Percentiles rank a stretch among this genome's conserved stretches.
Conservation (phyloP, 2,329 filamentous ascomycete genomes). For the Colletotrichum theobromicola region DNA sequence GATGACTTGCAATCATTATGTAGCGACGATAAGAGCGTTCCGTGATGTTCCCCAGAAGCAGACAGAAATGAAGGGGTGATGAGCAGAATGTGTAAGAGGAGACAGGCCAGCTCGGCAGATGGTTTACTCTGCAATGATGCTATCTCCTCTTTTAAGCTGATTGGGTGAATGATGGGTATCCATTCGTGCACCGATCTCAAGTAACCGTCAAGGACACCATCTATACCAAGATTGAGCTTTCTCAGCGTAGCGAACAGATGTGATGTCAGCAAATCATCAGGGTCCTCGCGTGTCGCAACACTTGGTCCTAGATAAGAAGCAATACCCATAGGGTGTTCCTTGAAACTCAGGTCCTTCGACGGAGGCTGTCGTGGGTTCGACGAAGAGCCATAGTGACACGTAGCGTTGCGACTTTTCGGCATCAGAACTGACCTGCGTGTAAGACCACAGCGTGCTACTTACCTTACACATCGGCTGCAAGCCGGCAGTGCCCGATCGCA, state of each 20-base stretch:
- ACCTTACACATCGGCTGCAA: neutral
- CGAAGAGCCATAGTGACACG: neutral
- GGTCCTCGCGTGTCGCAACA: neutral
- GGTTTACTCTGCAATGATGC: neutral
- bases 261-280: neutral
- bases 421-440: neutral
- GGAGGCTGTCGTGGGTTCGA: neutral
- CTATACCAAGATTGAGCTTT: neutral
- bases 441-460: neutral
- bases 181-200: neutral
- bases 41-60: neutral
- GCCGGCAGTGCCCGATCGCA: neutral
- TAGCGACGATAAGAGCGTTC: neutral
- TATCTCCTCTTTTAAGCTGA: neutral
- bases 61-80: neutral
- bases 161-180: neutral
- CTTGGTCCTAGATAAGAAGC: neutral
- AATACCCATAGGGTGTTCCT: neutral
- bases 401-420: neutral
- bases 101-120: neutral
- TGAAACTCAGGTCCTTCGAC: neutral
- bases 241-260: neutral
- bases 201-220: neutral
- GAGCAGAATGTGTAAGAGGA: neutral
- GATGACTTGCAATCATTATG: neutral